Conservation (phyloP, 2,329 filamentous ascomycete species). For the Leptographium flavum region DNA sequence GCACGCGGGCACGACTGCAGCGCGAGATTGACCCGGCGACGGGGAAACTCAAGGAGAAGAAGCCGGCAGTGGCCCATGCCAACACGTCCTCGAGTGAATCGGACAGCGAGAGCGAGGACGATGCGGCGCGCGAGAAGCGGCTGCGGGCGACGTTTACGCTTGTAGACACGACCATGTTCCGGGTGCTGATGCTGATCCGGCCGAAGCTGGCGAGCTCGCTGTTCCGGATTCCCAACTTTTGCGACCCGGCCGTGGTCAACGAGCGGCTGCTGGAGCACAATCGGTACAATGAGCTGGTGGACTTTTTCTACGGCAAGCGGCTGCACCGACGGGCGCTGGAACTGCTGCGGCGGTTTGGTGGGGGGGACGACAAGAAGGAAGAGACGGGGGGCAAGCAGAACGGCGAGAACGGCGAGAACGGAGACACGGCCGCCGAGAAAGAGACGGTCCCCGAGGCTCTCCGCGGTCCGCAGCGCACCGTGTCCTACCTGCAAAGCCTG, state of each 20-base stretch:
- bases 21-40: constrained; percentile 47
- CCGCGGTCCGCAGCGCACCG: constrained; percentile 68
- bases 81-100: too few relatives aligned
- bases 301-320: constrained; percentile 92
- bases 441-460: constrained; percentile 30
- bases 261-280: constrained; percentile 80
- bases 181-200: constrained; percentile 84
- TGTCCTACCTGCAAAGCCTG: constrained; percentile 80
- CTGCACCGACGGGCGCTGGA: constrained; percentile 78
- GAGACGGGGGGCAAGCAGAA: constrained; percentile 19
- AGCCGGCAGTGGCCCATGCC: too few relatives aligned
- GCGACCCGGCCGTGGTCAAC: constrained; percentile 88
- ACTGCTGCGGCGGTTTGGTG: constrained; percentile 68
- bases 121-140: constrained; percentile 53
- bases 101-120: constrained; percentile 18
- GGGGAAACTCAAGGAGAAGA: constrained; percentile 42
- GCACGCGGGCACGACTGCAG: constrained; percentile 57
- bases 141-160: constrained; percentile 65
- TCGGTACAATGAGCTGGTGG: constrained; percentile 86
- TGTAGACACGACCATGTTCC: constrained; percentile 88
- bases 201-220: constrained; percentile 76
- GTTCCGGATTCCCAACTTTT: constrained; percentile 94
- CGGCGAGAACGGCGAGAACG: constrained; percentile 13
- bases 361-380: constrained; percentile 34
- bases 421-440: not conserved